These are phyloP conservation scores for Cardamine occulta DNA, from an alignment of 345 rosid species.

Conservation along the genomic window DNA sequence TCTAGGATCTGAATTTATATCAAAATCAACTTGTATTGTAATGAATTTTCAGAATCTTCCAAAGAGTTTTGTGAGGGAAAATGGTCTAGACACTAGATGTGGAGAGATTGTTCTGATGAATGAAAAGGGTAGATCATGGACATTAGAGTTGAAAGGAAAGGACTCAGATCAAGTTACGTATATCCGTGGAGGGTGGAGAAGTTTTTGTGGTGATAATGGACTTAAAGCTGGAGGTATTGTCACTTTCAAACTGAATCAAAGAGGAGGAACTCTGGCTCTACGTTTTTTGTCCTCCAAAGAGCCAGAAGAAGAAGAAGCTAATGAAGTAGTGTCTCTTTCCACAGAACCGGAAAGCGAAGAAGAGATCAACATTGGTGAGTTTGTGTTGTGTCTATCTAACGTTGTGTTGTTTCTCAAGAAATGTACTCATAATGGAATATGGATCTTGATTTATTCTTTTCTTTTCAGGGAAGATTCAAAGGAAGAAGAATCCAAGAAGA, in stretches of 20 bases:
- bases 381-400: neutral
- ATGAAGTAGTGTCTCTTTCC: neutral
- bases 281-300: neutral
- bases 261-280: constrained; percentile 22
- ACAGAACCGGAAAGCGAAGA: constrained; percentile 13
- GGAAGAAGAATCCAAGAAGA: too few species aligned
- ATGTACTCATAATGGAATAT: neutral
- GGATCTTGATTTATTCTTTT: neutral
- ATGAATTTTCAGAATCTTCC: neutral
- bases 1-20: neutral
- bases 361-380: neutral
- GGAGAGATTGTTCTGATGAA: constrained; percentile 23
- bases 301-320: neutral
- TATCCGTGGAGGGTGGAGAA: constrained; percentile 10
- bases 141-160: neutral
- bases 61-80: neutral
- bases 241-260: constrained; percentile 21
- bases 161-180: too few species aligned
- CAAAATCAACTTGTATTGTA: neutral
- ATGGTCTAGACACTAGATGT: neutral
- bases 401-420: neutral
- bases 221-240: neutral
- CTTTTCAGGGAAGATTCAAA: constrained; percentile 12
- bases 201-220: constrained; percentile 25
- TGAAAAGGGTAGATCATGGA: constrained; percentile 28